Percentiles rank a stretch among this genome's conserved stretches.
Conservation (phyloP, 1,139 yeast species). For the Magnusiomyces paraingens region DNA sequence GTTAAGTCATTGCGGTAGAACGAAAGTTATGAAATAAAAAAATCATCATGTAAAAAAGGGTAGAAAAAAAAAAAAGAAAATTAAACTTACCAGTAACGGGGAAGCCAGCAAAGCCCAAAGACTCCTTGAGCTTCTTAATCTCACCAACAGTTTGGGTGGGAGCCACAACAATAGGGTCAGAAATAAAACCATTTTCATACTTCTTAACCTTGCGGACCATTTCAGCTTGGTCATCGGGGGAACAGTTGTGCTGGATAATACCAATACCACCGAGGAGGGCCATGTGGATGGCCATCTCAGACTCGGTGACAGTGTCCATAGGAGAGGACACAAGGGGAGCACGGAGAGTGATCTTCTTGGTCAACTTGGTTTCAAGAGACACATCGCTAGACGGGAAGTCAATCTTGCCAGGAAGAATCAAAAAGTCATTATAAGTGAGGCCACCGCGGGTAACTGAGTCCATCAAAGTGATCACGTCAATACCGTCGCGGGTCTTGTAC, state of each 20-base stretch:
- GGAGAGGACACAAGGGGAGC: slow-evolving; percentile 97
- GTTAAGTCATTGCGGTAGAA: slow-evolving; percentile 98
- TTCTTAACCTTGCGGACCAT: slow-evolving; percentile 97
- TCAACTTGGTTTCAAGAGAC: slow-evolving; percentile 72
- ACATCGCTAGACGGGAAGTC: slow-evolving; percentile 79
- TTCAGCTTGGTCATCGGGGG: slow-evolving; percentile 95
- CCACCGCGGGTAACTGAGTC: slow-evolving; percentile 92
- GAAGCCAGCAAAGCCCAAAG: slow-evolving; percentile 91
- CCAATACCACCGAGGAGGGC: slow-evolving; percentile 99
- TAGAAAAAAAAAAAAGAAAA: slow-evolving; percentile 6
- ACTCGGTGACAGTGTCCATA: slow-evolving; percentile 98
- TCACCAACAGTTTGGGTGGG: slow-evolving; percentile 76
- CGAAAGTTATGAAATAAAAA: slow-evolving; percentile 96
- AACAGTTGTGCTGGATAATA: slow-evolving; percentile 94
- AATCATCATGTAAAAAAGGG: slow-evolving; percentile 14
- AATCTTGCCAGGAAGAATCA: slow-evolving; percentile 92
- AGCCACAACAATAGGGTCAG: slow-evolving; percentile 81
- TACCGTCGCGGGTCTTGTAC: slow-evolving; percentile 75
- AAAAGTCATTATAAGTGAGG: slow-evolving; percentile 92
- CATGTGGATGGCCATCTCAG: slow-evolving; percentile 97
- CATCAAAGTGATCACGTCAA: slow-evolving; percentile 76
- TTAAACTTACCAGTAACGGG: slow-evolving; percentile 95
- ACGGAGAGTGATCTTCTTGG: slow-evolving; percentile 85
- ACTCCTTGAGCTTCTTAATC: slow-evolving; percentile 61
- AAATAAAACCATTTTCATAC: slow-evolving; percentile 95